These are phyloP conservation scores for Neurospora tetrasperma DNA, from an alignment of 495 filamentous ascomycete genomes.

Conservation along the genomic window DNA sequence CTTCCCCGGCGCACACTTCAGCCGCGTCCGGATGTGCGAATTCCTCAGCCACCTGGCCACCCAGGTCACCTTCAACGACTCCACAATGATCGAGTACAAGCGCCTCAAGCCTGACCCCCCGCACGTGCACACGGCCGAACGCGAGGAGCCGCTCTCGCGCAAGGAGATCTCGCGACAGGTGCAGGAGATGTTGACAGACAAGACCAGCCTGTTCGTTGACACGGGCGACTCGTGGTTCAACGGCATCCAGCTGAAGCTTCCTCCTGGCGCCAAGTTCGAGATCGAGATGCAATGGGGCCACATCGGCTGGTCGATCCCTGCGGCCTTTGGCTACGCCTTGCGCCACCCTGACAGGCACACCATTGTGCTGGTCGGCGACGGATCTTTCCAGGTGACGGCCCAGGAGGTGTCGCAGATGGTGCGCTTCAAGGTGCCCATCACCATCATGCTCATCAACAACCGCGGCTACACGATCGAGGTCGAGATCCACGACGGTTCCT, in stretches of 20 bases:
- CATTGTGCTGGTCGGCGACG: constrained; percentile 19
- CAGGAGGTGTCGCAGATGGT: constrained; percentile 25
- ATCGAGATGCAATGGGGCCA: constrained; percentile 24
- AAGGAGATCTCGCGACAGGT: constrained; percentile 13
- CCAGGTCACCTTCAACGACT: constrained; percentile 7
- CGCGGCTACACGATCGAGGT: constrained; percentile 43
- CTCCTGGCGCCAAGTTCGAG: constrained; percentile 16
- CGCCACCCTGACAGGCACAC: constrained; percentile 8
- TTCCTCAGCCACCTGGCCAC: constrained; percentile 10
- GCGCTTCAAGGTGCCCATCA: constrained; percentile 16
- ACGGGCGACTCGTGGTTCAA: constrained; percentile 21
- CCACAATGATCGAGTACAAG: constrained; percentile 16
- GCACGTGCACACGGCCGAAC: constrained; percentile 1
- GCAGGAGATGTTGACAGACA: constrained; percentile 6
- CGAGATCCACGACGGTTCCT: constrained; percentile 34
- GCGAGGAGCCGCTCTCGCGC: constrained; percentile 9
- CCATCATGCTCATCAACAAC: constrained; percentile 33
- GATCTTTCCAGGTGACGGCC: constrained; percentile 22
- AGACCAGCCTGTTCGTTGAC: constrained; percentile 13
- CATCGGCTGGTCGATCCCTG: constrained; percentile 21
- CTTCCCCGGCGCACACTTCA: constrained; percentile 16
- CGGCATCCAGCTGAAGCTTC: constrained; percentile 12
- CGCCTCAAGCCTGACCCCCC: constrained; percentile 12
- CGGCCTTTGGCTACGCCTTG: constrained; percentile 17
- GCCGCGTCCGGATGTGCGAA: constrained; percentile 11